phyloP scores from a whole-genome alignment of 495 filamentous ascomycete genomes.

The Cryomyces antarcticus region DNA sequence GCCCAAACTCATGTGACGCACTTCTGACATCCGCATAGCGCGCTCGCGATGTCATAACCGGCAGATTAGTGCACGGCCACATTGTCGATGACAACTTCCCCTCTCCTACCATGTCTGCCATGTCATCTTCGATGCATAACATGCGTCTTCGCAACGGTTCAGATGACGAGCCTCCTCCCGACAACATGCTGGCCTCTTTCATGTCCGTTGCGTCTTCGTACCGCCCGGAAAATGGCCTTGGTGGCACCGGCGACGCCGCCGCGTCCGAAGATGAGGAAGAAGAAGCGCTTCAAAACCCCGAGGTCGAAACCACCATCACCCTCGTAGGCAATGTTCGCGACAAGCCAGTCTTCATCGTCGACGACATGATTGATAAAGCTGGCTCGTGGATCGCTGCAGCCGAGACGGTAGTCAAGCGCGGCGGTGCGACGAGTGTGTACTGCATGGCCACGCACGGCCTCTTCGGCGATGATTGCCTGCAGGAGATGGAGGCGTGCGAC shows the following conservation, averaged over 20 bases:
- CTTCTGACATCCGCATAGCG: constrained; percentile 18
- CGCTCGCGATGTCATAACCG: constrained; percentile 77
- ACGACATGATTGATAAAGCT: constrained; percentile 97
- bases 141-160: constrained; percentile 21
- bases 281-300: constrained; percentile 47
- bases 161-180: constrained; percentile 21
- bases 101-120: constrained; percentile 48
- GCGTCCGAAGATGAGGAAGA: constrained; percentile 80
- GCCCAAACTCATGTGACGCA: not conserved
- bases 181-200: constrained; percentile 45
- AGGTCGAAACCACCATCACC: constrained; percentile 82
- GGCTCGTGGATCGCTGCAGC: constrained; percentile 97
- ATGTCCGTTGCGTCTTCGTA: constrained; percentile 36
- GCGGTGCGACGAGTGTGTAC: constrained; percentile 81
- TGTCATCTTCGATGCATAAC: constrained; percentile 31
- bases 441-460: constrained; percentile 94
- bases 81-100: constrained; percentile 87
- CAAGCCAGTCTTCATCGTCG: constrained; percentile 76
- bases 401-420: constrained; percentile 86
- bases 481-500: constrained; percentile 75
- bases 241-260: constrained; percentile 60
- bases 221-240: constrained; percentile 45
- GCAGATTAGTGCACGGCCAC: constrained; percentile 82
- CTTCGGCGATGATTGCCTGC: constrained; percentile 73
- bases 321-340: constrained; percentile 81